Conservation (phyloP, 2,329 filamentous ascomycete species). For the Fusarium albidum region DNA sequence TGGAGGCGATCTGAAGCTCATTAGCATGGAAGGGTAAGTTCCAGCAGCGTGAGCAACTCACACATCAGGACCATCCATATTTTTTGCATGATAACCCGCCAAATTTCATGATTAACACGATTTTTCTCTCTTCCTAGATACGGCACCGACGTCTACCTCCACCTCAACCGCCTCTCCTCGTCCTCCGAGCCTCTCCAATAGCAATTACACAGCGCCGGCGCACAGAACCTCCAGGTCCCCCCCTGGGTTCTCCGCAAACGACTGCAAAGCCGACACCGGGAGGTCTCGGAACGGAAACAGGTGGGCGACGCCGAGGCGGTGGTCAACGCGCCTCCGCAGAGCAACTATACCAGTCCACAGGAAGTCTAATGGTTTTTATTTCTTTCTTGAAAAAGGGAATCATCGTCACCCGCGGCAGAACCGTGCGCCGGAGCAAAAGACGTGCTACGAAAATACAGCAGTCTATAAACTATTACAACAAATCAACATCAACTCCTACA, state of each 20-base stretch:
- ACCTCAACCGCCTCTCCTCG: slow-evolving; percentile 93
- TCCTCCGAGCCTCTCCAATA: slow-evolving; percentile 98
- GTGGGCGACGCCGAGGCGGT: slow-evolving; percentile 87
- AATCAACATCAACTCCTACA: slow-evolving; percentile 21
- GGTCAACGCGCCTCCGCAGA: slow-evolving; percentile 63
- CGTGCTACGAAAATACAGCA: slow-evolving; percentile 14
- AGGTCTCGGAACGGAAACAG: slow-evolving; percentile 87
- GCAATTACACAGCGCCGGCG: slow-evolving; percentile 67
- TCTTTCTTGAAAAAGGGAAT: slow-evolving; percentile 37
- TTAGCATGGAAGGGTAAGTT: slow-evolving; percentile 97
- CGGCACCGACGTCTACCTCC: slow-evolving; percentile 97
- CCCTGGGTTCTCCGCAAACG: slow-evolving; percentile 66
- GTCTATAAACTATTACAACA: neutral
- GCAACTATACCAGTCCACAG: slow-evolving; percentile 38
- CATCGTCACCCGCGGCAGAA: slow-evolving; percentile 33
- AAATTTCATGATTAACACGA: slow-evolving; percentile 24
- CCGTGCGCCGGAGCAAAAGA: slow-evolving; percentile 35
- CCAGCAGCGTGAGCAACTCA: slow-evolving; percentile 7
- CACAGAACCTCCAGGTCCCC: slow-evolving; percentile 41
- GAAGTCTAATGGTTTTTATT: slow-evolving; percentile 40
- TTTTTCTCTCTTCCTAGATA: slow-evolving; percentile 66
- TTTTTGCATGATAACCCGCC: neutral
- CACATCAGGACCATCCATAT: neutral
- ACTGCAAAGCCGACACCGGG: slow-evolving; percentile 65
- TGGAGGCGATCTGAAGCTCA: slow-evolving; percentile 94